Conservation (phyloP, 352 stramenopile species). For the Peronospora destructor region DNA sequence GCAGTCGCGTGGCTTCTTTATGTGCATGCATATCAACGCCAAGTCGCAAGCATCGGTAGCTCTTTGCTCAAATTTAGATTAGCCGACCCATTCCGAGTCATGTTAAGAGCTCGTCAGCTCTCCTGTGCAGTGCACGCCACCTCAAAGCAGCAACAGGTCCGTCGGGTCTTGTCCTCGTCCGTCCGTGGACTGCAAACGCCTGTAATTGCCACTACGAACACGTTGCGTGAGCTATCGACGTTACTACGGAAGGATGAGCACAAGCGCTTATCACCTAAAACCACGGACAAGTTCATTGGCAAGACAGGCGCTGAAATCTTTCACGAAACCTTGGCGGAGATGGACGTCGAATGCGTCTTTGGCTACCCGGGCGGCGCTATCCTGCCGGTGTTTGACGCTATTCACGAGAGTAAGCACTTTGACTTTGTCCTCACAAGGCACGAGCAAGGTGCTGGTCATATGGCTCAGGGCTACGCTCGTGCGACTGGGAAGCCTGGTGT, state of each 20-base stretch:
- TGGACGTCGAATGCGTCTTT: slow-evolving; percentile 89
- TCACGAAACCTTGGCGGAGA: slow-evolving; percentile 89
- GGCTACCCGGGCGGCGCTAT: slow-evolving; percentile 92
- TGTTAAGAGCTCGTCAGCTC: slow-evolving; percentile 42
- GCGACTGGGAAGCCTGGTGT: slow-evolving; percentile 86
- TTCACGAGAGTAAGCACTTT: slow-evolving; percentile 84
- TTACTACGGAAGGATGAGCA: slow-evolving; percentile 26
- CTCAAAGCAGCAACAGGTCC: slow-evolving; percentile 22
- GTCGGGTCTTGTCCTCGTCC: slow-evolving; percentile 21
- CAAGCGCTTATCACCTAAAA: slow-evolving; percentile 37
- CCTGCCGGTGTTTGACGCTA: slow-evolving; percentile 91
- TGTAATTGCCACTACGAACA: background rate
- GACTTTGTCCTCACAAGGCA: slow-evolving; percentile 78
- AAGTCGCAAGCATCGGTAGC: background rate
- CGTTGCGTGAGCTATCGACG: slow-evolving; percentile 34
- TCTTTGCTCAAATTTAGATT: slow-evolving; percentile 28
- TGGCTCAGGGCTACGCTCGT: slow-evolving; percentile 80
- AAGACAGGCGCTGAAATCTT: slow-evolving; percentile 92
- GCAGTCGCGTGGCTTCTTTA: slow-evolving; percentile 10
- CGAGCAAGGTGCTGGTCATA: slow-evolving; percentile 79
- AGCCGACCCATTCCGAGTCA: slow-evolving; percentile 8
- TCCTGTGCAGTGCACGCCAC: slow-evolving; percentile 34
- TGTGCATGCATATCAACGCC: slow-evolving; percentile 7
- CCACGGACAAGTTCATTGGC: slow-evolving; percentile 84
- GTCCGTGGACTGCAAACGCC: slow-evolving; percentile 19